Evolutionary conservation across 2,329 filamentous ascomycete genomes (phyloP).

Genomic region (Macrophomina pseudophaseolina): DNA sequence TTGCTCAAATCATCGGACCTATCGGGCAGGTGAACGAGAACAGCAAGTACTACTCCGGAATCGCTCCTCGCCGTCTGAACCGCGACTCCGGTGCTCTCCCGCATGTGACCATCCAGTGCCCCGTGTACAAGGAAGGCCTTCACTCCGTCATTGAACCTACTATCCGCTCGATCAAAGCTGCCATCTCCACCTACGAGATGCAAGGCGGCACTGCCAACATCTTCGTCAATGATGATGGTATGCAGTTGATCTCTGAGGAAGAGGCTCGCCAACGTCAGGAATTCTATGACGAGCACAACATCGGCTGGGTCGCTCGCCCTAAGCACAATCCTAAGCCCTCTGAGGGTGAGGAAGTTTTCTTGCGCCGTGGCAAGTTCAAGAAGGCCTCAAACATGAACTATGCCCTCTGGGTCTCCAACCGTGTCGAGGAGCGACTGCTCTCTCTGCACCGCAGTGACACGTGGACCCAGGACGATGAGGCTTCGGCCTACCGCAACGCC

Average conservation of each 20-base stretch:
- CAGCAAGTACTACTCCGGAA: slow-evolving; percentile 53
- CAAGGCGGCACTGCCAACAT: slow-evolving; percentile 80
- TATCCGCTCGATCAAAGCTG: slow-evolving; percentile 76
- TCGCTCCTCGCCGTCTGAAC: slow-evolving; percentile 46
- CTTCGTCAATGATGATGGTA: slow-evolving; percentile 76
- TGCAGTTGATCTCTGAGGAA: slow-evolving; percentile 66
- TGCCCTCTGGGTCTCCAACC: slow-evolving; percentile 65
- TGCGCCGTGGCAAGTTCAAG: slow-evolving; percentile 70
- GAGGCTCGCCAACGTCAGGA: slow-evolving; percentile 51
- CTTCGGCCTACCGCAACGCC: slow-evolving; percentile 55
- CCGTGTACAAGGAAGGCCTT: slow-evolving; percentile 51
- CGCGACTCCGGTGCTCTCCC: slow-evolving; percentile 45
- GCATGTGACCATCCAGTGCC: slow-evolving; percentile 61
- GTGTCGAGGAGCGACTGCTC: slow-evolving; percentile 71
- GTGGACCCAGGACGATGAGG: slow-evolving; percentile 60
- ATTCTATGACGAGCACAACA: slow-evolving; percentile 57
- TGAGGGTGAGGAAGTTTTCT: slow-evolving; percentile 54
- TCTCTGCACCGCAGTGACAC: slow-evolving; percentile 60
- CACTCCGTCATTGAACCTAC: slow-evolving; percentile 71
- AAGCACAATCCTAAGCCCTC: slow-evolving; percentile 58
- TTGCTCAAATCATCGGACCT: slow-evolving; percentile 51
- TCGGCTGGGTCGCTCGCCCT: slow-evolving; percentile 57
- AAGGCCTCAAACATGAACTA: slow-evolving; percentile 72
- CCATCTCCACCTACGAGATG: slow-evolving; percentile 76
- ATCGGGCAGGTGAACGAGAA: slow-evolving; percentile 51